Base-by-base conservation (phyloP, 768 basidiomycete species). In the Termitomyces titanicus region DNA sequence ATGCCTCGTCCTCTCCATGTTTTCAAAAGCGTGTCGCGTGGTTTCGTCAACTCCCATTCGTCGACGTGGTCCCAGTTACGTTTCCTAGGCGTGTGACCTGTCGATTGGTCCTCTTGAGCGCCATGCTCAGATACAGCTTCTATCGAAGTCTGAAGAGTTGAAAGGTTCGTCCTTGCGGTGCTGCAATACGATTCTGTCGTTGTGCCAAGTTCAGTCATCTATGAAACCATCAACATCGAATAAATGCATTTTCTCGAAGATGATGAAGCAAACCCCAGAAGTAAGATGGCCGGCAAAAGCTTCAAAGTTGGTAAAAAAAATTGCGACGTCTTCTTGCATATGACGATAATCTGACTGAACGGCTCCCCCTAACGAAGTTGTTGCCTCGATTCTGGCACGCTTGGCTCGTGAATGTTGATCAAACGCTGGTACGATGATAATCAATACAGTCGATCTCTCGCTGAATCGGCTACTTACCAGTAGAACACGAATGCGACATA, bases 61-160 rank as follows among this genome's bases (percentile, higher is more conserved):
- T 88, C 86, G 6, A 77, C 74, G 56, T 86, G 86, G 56, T 86
- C 74, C 84, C 88, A 88, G 29, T 70, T 68, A 31, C 88, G 84
- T 74, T 90, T 92, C 44, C 81, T 82, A 34, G 92, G 92, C 3
- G 92, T 94, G 51, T 72, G 71, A 5, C 92, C 92, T 13, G 86
- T 89, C 1, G 88, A 71, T 20, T 71, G 65, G 63, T 93, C 92
- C 52, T 83, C 82, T 53, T 72, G 79, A 8, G 79, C 74, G 9
- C 85, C 89, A 53, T 84, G 74, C 27, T 83, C 79, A 7, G 76
- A 65, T 20, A 92, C 70, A 13, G 74, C 69, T 29, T 77, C 72
- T 2, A 79, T 79, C 1, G 79, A 79, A 20, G 77, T 72, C 42
- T 80, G 79, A 20, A 89, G 66, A 5, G 74, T 67, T 5, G 74